Evolutionary conservation across 2,329 filamentous ascomycete genomes (phyloP).

Genomic region (Colletotrichum truncatum): DNA sequence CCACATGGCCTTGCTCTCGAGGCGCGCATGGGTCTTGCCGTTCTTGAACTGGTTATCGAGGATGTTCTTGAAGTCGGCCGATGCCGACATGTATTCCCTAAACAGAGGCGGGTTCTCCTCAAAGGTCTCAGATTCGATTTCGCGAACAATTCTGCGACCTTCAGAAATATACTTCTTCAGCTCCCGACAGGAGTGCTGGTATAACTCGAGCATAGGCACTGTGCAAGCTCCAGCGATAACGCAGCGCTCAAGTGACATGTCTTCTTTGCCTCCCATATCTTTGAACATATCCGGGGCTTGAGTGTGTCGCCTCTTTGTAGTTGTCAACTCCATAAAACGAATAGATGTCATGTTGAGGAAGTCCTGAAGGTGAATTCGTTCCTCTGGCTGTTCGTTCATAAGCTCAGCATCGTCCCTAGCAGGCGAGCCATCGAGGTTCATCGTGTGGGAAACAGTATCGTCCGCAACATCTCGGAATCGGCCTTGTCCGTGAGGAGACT

Average conservation of each 20-base stretch:
- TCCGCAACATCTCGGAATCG: conserved; percentile 65
- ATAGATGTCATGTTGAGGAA: conserved; percentile 97
- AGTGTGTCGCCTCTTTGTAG: conserved; percentile 90
- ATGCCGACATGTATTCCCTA: conserved; percentile 87
- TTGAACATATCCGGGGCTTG: conserved; percentile 65
- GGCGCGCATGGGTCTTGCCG: conserved; percentile 89
- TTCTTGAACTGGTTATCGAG: conserved; percentile 99
- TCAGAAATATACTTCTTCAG: conserved; percentile 97
- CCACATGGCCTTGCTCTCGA: conserved; percentile 96
- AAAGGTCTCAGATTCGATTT: conserved; percentile 89
- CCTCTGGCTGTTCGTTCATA: conserved; percentile 60
- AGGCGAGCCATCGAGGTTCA: conserved; percentile 53
- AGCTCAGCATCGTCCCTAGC: conserved; percentile 51
- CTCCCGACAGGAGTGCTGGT: conserved; percentile 95
- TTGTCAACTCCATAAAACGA: conserved; percentile 98
- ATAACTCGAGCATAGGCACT: conserved; percentile 91
- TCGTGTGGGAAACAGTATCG: conserved; percentile 50
- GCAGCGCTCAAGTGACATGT: conserved; percentile 75
- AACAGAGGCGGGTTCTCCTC: conserved; percentile 93
- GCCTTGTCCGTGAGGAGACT: conserved; percentile 65
- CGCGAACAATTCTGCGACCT: conserved; percentile 86
- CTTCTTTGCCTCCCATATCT: conserved; percentile 57
- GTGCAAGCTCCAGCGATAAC: conserved; percentile 92
- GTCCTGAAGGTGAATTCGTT: conserved; percentile 84
- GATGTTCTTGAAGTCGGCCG: conserved; percentile 81